phyloP scores from a whole-genome alignment of 257 asterid genomes.

The Linaria vulgaris region DNA sequence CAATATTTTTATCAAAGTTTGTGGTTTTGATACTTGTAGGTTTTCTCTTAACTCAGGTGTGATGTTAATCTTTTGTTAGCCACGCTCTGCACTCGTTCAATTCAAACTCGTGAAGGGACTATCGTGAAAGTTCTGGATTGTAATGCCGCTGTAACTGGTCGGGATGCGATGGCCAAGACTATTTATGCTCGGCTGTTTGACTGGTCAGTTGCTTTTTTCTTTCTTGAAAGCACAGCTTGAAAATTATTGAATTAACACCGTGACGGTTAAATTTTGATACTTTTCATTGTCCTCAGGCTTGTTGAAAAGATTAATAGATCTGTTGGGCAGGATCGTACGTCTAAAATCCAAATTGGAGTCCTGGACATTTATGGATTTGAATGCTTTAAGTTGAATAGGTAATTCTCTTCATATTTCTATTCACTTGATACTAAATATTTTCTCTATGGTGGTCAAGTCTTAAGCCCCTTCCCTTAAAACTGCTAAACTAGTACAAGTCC shows the following conservation, averaged over 20 bases:
- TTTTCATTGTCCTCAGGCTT: constrained; percentile 65
- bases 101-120: constrained; percentile 88
- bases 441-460: constrained; percentile 1
- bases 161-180: constrained; percentile 97
- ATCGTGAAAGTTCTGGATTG: constrained; percentile 89
- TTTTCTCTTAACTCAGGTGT: constrained; percentile 58
- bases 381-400: constrained; percentile 93
- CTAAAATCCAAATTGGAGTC: constrained; percentile 89
- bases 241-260: constrained; percentile 19
- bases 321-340: constrained; percentile 94
- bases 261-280: constrained; percentile 22
- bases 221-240: constrained; percentile 5
- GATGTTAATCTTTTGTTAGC: constrained; percentile 73
- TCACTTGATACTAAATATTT: too few species aligned
- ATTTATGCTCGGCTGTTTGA: constrained; percentile 91
- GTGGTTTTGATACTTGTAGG: constrained; percentile 23
- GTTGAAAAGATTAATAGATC: constrained; percentile 92
- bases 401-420: constrained; percentile 14
- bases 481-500: not conserved
- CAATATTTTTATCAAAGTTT: constrained; percentile 17
- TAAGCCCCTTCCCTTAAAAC: not conserved
- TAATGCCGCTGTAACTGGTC: constrained; percentile 88
- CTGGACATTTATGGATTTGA: constrained; percentile 98
- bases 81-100: constrained; percentile 86
- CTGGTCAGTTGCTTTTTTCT: constrained; percentile 55